Conservation (phyloP, 805 yeast species). For the Candida sithepensis region DNA sequence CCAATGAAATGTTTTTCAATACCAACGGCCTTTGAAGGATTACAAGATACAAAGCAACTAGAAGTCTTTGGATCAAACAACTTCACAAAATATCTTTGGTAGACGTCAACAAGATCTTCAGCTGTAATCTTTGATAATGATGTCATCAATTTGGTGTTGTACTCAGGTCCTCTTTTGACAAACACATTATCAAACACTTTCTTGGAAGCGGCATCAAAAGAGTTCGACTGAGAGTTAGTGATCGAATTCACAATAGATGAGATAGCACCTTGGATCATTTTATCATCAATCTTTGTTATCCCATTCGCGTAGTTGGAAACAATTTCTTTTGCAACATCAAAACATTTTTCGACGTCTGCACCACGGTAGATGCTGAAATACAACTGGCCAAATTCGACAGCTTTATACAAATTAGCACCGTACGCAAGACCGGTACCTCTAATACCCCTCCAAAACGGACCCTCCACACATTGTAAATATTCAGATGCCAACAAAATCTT, state of each 20-base stretch:
- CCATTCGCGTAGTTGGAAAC: constrained; percentile 61
- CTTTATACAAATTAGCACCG: constrained; percentile 65
- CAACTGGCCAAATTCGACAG: constrained; percentile 64
- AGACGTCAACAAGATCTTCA: constrained; percentile 45
- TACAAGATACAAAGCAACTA: constrained; percentile 66
- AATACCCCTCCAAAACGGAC: constrained; percentile 95
- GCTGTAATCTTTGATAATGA: constrained; percentile 49
- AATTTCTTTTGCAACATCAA: constrained; percentile 57
- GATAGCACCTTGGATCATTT: constrained; percentile 66
- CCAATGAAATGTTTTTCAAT: constrained; percentile 44
- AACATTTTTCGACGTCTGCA: constrained; percentile 68
- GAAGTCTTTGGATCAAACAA: constrained; percentile 58
- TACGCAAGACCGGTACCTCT: constrained; percentile 94
- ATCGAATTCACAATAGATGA: constrained; percentile 69
- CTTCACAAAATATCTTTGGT: constrained; percentile 59
- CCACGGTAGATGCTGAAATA: constrained; percentile 74
- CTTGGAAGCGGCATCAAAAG: constrained; percentile 58
- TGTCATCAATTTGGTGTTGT: constrained; percentile 48
- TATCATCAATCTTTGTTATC: constrained; percentile 47
- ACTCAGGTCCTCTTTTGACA: constrained; percentile 68
- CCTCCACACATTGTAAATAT: constrained; percentile 82
- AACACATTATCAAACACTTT: constrained; percentile 66
- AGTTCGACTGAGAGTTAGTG: constrained; percentile 67
- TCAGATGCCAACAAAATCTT: constrained; percentile 71
- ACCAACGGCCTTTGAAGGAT: constrained; percentile 55